Conservation (phyloP, 1,284 basidiomycete species). For the Cryptococcus jaspeensis region DNA sequence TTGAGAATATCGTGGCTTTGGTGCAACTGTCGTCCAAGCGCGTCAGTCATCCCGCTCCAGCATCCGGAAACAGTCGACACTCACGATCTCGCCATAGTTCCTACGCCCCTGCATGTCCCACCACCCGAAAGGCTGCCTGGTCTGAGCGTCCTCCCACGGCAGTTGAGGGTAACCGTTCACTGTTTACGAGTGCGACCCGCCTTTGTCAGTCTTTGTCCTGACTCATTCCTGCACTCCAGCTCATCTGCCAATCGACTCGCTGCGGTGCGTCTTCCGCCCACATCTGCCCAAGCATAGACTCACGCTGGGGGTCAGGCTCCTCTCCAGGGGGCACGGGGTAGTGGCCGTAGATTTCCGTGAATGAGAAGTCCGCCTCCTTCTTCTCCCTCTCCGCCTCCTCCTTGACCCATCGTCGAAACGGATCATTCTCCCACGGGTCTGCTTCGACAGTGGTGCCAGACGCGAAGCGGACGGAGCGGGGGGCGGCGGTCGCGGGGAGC, state of each 20-base stretch:
- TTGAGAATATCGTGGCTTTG: conserved; percentile 78
- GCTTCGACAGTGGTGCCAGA: too few relatives aligned
- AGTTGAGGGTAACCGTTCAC: conserved; percentile 70
- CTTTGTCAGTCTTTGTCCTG: background rate
- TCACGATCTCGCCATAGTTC: conserved; percentile 79
- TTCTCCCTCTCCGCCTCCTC: conserved; percentile 11
- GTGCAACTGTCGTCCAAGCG: conserved; percentile 61
- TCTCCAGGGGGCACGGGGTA: conserved; percentile 34
- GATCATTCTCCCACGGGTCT: too few relatives aligned
- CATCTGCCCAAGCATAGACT: conserved; percentile 13
- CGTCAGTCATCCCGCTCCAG: background rate
- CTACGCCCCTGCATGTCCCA: conserved; percentile 76
- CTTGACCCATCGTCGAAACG: too few relatives aligned
- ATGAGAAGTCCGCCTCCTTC: too few relatives aligned
- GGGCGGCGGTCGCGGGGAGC: background rate
- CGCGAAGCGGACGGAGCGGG: conserved; percentile 6
- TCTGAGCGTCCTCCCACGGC: conserved; percentile 67
- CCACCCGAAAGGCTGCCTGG: conserved; percentile 71
- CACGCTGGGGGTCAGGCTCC: conserved; percentile 48
- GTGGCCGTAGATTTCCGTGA: background rate
- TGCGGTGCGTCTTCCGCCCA: background rate
- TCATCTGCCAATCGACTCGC: background rate
- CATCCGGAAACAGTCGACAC: conserved; percentile 28
- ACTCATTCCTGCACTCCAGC: background rate
- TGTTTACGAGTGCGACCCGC: conserved; percentile 10